phyloP scores from a whole-genome alignment of 192 early-diverging fungal genomes.

The Backusella westeae region DNA sequence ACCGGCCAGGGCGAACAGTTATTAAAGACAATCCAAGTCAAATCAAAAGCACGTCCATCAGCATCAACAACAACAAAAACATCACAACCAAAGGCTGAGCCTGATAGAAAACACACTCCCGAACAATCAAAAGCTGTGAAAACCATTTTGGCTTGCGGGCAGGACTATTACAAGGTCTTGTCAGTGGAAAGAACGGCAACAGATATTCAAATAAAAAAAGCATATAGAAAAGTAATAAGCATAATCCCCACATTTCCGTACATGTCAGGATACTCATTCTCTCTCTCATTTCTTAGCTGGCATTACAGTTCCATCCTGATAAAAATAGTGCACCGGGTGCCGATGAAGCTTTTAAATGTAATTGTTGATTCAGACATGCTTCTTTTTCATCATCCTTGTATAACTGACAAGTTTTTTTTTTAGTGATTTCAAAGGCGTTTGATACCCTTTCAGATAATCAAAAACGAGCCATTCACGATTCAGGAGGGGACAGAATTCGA shows the following conservation, averaged over 20 bases:
- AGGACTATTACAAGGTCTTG: conserved; percentile 83
- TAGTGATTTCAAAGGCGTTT: conserved; percentile 90
- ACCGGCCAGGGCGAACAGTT: conserved; percentile 62
- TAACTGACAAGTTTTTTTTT: background rate
- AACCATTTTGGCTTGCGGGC: conserved; percentile 65
- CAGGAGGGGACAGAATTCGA: conserved; percentile 59
- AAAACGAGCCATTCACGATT: conserved; percentile 85
- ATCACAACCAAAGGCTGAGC: background rate
- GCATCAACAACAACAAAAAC: background rate
- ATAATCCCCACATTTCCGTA: background rate
- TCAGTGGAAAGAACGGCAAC: conserved; percentile 71
- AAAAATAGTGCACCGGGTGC: conserved; percentile 97
- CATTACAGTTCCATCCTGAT: conserved; percentile 93
- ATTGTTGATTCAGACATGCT: background rate
- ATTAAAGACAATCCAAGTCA: conserved; percentile 42
- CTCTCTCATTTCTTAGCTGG: conserved; percentile 51
- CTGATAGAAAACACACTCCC: conserved; percentile 59
- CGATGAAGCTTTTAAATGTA: conserved; percentile 95
- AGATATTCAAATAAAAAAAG: conserved; percentile 86
- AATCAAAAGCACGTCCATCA: background rate
- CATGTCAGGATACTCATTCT: background rate
- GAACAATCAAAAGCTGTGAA: conserved; percentile 82
- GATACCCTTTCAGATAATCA: conserved; percentile 85
- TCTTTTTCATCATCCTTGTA: background rate
- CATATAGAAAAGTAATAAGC: conserved; percentile 80